phyloP scores from a whole-genome alignment of 2,329 filamentous ascomycete genomes.

The Apiospora phragmitis region DNA sequence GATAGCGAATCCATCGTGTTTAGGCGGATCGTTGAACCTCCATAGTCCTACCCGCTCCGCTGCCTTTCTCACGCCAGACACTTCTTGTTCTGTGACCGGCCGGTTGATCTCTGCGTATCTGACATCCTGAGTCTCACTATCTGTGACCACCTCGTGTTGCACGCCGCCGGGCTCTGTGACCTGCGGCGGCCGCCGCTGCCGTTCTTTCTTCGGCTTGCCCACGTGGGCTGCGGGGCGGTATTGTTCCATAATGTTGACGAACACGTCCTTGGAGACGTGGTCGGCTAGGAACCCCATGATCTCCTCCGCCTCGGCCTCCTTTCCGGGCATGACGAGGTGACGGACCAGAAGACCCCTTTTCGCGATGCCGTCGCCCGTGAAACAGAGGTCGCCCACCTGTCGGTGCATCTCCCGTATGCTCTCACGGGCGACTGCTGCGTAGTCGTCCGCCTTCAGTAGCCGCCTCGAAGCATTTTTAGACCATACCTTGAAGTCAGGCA shows the following conservation, averaged over 20 bases:
- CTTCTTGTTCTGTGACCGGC: constrained; percentile 63
- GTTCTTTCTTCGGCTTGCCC: constrained; percentile 59
- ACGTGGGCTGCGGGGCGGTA: constrained; percentile 81
- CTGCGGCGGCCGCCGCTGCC: constrained; percentile 17
- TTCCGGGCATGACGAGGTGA: constrained; percentile 83
- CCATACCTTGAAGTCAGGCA: constrained; percentile 91
- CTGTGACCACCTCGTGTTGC: constrained; percentile 26
- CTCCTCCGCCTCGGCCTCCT: constrained; percentile 68
- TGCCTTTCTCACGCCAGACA: constrained; percentile 65
- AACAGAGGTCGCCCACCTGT: constrained; percentile 81
- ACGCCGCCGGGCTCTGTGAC: constrained; percentile 21
- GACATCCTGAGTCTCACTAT: constrained; percentile 43
- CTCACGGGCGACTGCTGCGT: constrained; percentile 70
- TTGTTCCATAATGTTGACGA: constrained; percentile 88
- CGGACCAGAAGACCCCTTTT: constrained; percentile 74
- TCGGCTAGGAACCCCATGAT: constrained; percentile 78
- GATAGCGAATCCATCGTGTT: constrained; percentile 52
- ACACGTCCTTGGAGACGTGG: constrained; percentile 72
- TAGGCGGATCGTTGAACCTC: constrained; percentile 70
- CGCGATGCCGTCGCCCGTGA: constrained; percentile 78
- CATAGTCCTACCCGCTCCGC: constrained; percentile 73
- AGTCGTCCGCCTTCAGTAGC: constrained; percentile 77
- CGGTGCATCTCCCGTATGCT: constrained; percentile 78
- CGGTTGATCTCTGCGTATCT: constrained; percentile 80
- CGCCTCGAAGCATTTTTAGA: constrained; percentile 63